Base-by-base conservation (phyloP, 805 yeast genomes). In the Debaryomyces castellii region DNA sequence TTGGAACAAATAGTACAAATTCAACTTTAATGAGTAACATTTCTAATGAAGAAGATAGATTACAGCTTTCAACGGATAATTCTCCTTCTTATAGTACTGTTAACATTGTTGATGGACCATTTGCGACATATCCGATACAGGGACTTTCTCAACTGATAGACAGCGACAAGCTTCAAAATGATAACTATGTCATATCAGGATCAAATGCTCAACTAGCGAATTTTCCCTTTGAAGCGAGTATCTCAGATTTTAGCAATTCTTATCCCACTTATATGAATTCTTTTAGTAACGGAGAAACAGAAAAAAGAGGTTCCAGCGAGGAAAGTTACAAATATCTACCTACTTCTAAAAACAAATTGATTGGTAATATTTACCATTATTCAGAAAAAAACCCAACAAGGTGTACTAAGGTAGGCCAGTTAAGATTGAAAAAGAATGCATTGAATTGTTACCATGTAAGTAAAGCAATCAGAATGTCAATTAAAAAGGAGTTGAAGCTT, bases 401-500 rank as follows among this genome's bases (percentile, higher is more conserved):
- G 8, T 16, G 14, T 22, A 21, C 16, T 3, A 40, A 41, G 14
- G 21, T 45, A 17, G 51, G 51, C 10, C 12, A 20, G 10, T 20
- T 44, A 23, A 33, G 21, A 1, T 33, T 48, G 12, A 41, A 22
- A 11, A 28, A 41, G 6, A 39, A 36, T 35, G 23, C 44, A n/a
- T 27, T 47, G 10, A 48, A 51, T 33, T 48, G 55, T 23, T 7
- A 32, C 18, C 35, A 36, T 16, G 42, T 50, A 16, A 53, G 58
- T 44, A 33, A 27, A 3, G 41, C 52, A 5, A 55, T 58, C 5
- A 45, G 27, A 12, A 22, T 22, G n/a, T 45, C 59, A 4, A 43
- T 57, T 10, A 27, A 38, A 9, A 43, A 41, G 8, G 62, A 58
- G 41, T 48, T 55, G 33, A 45, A 47, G 5, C 37, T 53, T 11